Evolutionary conservation across 441 rosid genomes (phyloP).

Genomic region (Populus trichocarpa): DNA sequence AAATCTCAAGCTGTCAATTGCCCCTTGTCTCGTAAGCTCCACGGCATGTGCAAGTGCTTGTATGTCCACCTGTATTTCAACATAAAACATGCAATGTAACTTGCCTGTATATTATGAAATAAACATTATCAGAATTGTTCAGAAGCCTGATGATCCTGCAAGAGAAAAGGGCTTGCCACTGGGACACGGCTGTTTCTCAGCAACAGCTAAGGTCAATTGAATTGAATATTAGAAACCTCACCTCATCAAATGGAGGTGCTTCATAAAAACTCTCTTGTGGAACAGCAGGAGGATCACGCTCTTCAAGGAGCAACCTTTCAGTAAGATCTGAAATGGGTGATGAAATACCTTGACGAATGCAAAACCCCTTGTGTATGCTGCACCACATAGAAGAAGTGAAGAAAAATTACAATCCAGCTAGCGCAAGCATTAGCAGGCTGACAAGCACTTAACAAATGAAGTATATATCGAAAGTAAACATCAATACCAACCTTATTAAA

Average conservation of each 20-base stretch:
- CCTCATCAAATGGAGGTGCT: constrained; percentile 95
- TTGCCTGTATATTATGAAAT: background rate
- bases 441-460: background rate
- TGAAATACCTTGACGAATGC: constrained; percentile 67
- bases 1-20: constrained; percentile 91
- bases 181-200: background rate
- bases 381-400: constrained; percentile 17
- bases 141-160: background rate
- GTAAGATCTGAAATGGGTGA: constrained; percentile 89
- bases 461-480: background rate
- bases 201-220: constrained; percentile 7
- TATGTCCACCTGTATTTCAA: constrained; percentile 67
- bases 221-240: constrained; percentile 22
- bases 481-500: constrained; percentile 57
- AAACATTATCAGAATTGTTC: background rate
- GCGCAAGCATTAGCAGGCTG: background rate
- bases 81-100: constrained; percentile 6
- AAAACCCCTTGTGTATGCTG: constrained; percentile 87
- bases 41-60: constrained; percentile 99
- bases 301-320: constrained; percentile 78
- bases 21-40: constrained; percentile 91
- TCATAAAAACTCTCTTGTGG: constrained; percentile 66
- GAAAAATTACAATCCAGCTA: constrained; percentile 8
- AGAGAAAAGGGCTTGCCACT: background rate
- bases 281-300: constrained; percentile 70